These are phyloP conservation scores for Pestalotiopsis sp. DNA, from an alignment of 2,329 filamentous ascomycete species.

Conservation along the genomic window DNA sequence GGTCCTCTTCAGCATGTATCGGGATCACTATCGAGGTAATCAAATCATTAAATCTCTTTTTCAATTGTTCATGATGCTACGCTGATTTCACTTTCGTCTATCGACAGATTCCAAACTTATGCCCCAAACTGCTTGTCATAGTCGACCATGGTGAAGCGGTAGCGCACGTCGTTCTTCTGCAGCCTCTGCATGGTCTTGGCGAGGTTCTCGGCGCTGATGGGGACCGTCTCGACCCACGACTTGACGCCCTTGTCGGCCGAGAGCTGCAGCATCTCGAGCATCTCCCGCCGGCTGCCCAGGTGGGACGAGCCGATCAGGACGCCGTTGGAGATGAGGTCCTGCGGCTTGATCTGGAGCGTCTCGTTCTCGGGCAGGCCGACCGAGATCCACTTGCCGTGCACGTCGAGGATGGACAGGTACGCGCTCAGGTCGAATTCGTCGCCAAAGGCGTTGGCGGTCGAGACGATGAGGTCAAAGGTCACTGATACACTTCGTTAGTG, in stretches of 20 bases:
- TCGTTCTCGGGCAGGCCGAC: constrained; percentile 80
- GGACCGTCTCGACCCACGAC: constrained; percentile 57
- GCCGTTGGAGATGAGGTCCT: constrained; percentile 76
- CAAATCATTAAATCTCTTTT: too few relatives aligned
- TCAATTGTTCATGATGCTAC: too few relatives aligned
- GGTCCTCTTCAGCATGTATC: too few relatives aligned
- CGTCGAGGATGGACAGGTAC: constrained; percentile 80
- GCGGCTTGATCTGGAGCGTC: constrained; percentile 70
- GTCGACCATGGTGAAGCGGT: constrained; percentile 74
- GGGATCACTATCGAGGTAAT: too few relatives aligned
- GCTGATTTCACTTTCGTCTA: not conserved
- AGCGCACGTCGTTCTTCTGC: constrained; percentile 71
- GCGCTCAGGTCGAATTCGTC: constrained; percentile 68
- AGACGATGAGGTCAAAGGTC: constrained; percentile 77
- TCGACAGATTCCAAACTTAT: constrained; percentile 21
- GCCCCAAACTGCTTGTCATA: constrained; percentile 70
- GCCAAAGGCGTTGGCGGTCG: constrained; percentile 70
- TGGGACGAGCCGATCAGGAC: constrained; percentile 73
- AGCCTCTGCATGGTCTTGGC: constrained; percentile 70
- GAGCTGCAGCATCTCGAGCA: constrained; percentile 58
- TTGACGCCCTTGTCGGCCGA: constrained; percentile 50
- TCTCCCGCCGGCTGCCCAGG: constrained; percentile 71
- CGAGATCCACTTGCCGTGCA: constrained; percentile 79
- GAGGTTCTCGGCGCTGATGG: constrained; percentile 73
- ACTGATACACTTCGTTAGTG: constrained; percentile 23